Percentiles rank a stretch among this genome's conserved stretches.
Evolutionary conservation across 2,329 filamentous ascomycete species (phyloP).

Genomic region (Dendrostoma leiphaemia): DNA sequence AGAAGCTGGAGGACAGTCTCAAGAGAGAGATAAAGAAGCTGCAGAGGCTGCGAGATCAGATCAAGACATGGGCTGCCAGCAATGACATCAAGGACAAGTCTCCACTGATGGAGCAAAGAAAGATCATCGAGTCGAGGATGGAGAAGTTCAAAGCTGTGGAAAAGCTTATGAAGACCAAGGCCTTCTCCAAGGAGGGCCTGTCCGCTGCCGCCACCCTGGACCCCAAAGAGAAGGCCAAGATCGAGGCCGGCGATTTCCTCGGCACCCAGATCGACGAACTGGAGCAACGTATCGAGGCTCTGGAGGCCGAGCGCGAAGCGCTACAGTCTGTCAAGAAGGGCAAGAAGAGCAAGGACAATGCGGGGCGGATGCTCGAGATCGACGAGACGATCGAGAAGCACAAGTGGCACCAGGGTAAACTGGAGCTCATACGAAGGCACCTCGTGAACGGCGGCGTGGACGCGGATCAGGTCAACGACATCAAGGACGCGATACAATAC

Average conservation of each 20-base stretch:
- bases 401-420: slow-evolving; percentile 92
- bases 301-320: slow-evolving; percentile 85
- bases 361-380: slow-evolving; percentile 84
- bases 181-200: slow-evolving; percentile 96
- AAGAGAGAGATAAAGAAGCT: slow-evolving; percentile 99
- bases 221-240: slow-evolving; percentile 95
- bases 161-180: slow-evolving; percentile 99
- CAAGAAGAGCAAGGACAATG: slow-evolving; percentile 69
- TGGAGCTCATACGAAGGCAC: slow-evolving; percentile 86
- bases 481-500: slow-evolving; percentile 91
- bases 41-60: slow-evolving; percentile 93
- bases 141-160: slow-evolving; percentile 99
- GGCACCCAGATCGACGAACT: slow-evolving; percentile 86
- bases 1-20: slow-evolving; percentile 95
- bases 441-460: slow-evolving; percentile 93
- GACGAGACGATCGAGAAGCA: slow-evolving; percentile 83
- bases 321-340: slow-evolving; percentile 92
- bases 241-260: slow-evolving; percentile 84
- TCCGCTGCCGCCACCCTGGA: slow-evolving; percentile 90
- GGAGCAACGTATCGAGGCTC: slow-evolving; percentile 86
- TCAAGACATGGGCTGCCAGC: slow-evolving; percentile 98
- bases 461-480: slow-evolving; percentile 77
- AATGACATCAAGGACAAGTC: slow-evolving; percentile 99
- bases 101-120: slow-evolving; percentile 87
- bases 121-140: slow-evolving; percentile 99